A percentile compares a stretch with the other conserved stretches of the same genome.
phyloP scores from a whole-genome alignment of 2,329 filamentous ascomycete species.

The Exophiala sp. region DNA sequence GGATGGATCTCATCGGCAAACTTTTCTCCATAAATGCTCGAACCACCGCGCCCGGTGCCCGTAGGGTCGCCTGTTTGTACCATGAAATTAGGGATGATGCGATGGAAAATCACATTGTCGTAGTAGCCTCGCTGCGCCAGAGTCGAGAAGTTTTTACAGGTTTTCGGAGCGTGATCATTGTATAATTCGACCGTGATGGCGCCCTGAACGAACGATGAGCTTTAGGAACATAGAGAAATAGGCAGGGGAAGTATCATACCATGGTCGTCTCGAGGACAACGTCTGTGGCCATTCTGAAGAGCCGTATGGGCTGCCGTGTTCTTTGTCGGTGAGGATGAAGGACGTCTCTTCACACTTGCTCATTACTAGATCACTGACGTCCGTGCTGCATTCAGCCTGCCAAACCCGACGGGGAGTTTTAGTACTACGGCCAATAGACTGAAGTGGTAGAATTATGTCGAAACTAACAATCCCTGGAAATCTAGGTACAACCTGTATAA shows the following conservation, averaged over 20 bases:
- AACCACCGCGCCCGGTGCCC: conserved; percentile 82
- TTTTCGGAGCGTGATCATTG: conserved; percentile 76
- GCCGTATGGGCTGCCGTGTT: too few species aligned
- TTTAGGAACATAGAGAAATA: conserved; percentile 20
- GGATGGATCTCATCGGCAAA: conserved; percentile 87
- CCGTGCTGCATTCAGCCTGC: too few species aligned
- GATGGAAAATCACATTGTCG: conserved; percentile 79
- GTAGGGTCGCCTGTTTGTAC: conserved; percentile 91
- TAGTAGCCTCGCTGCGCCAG: conserved; percentile 83
- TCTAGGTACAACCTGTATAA: too few species aligned
- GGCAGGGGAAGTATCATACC: conserved; percentile 46
- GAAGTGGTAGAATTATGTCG: too few species aligned
- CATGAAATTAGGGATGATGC: conserved; percentile 95
- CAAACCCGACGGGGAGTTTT: too few species aligned
- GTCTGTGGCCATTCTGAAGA: conserved; percentile 65
- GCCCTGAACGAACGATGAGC: conserved; percentile 51
- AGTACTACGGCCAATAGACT: too few species aligned
- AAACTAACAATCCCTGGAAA: too few species aligned
- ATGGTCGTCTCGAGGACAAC: conserved; percentile 79
- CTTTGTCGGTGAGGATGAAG: too few species aligned
- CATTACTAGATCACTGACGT: too few species aligned
- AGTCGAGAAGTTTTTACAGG: conserved; percentile 79
- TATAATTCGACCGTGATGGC: conserved; percentile 84
- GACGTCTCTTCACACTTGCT: too few species aligned
- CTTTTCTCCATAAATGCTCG: conserved; percentile 84